These are phyloP conservation scores for Adansonia gregorii DNA, from an alignment of 441 rosid species.

Conservation along the genomic window DNA sequence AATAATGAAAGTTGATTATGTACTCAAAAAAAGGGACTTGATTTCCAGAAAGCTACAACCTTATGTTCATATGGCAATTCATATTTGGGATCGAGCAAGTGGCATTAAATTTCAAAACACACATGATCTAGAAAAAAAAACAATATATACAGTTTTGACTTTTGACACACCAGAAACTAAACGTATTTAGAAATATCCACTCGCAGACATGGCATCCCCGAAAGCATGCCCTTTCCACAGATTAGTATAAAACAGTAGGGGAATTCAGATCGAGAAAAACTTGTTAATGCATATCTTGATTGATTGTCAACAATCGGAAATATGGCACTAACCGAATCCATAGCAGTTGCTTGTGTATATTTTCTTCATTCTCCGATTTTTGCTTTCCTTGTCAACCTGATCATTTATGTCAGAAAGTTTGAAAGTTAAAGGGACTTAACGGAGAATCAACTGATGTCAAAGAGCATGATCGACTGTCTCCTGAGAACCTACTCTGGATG, in stretches of 20 bases:
- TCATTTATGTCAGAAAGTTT: too few species aligned
- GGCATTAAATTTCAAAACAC: not conserved
- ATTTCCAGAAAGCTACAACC: not conserved
- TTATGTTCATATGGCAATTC: not conserved
- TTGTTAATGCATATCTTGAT: not conserved
- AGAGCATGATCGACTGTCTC: not conserved
- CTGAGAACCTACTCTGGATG: not conserved
- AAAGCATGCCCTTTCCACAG: too few species aligned
- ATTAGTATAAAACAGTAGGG: not conserved
- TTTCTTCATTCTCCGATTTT: constrained; percentile 1
- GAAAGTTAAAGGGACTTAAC: not conserved
- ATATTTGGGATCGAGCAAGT: not conserved
- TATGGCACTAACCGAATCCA: not conserved
- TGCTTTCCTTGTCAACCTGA: not conserved
- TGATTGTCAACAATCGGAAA: not conserved
- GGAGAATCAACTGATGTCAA: not conserved
- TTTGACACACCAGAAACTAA: too few species aligned
- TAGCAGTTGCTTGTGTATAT: not conserved
- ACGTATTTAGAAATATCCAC: too few species aligned
- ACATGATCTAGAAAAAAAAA: not conserved
- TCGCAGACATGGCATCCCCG: too few species aligned
- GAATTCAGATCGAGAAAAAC: not conserved
- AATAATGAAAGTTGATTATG: not conserved
- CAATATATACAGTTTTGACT: constrained; percentile 14
- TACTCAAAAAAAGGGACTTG: not conserved